Evolutionary conservation across 129 eudicot species (phyloP).

Genomic region (Kitagawia praeruptora): DNA sequence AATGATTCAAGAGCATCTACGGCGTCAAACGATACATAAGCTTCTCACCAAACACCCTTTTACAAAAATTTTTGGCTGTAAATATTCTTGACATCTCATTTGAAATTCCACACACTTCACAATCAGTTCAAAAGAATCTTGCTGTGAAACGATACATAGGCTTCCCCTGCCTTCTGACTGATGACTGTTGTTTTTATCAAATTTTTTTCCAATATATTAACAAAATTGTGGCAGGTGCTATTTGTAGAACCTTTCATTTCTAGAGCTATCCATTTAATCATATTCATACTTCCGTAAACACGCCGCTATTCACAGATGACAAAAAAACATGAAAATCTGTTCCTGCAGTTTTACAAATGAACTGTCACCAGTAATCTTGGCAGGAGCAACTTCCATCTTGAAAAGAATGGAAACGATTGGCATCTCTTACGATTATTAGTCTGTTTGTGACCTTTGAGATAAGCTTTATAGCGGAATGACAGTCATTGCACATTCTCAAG

Average conservation of each 20-base stretch:
- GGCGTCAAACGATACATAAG: conserved; percentile 40
- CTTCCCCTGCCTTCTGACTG: not conserved
- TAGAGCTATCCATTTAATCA: not conserved
- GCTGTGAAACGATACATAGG: not conserved
- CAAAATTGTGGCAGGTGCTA: not conserved
- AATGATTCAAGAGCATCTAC: conserved; percentile 45
- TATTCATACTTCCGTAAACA: not conserved
- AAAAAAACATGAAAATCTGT: not conserved
- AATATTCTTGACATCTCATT: conserved; percentile 16
- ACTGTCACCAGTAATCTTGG: conserved; percentile 40
- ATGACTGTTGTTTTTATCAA: not conserved
- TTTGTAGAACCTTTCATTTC: not conserved
- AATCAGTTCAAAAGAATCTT: conserved; percentile 18
- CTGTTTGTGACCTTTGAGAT: conserved; percentile 45
- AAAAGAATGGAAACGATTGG: conserved; percentile 40
- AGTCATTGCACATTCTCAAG: conserved; percentile 48
- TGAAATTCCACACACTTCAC: conserved; percentile 28
- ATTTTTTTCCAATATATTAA: not conserved
- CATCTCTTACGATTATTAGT: conserved; percentile 44
- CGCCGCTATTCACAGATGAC: not conserved
- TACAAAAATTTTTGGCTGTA: conserved; percentile 43
- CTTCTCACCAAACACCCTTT: conserved; percentile 55
- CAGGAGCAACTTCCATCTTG: conserved; percentile 46
- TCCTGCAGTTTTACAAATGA: not conserved
- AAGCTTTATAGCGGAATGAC: conserved; percentile 48